Conservation (phyloP, 257 asterid genomes). For the Scutellaria baicalensis region DNA sequence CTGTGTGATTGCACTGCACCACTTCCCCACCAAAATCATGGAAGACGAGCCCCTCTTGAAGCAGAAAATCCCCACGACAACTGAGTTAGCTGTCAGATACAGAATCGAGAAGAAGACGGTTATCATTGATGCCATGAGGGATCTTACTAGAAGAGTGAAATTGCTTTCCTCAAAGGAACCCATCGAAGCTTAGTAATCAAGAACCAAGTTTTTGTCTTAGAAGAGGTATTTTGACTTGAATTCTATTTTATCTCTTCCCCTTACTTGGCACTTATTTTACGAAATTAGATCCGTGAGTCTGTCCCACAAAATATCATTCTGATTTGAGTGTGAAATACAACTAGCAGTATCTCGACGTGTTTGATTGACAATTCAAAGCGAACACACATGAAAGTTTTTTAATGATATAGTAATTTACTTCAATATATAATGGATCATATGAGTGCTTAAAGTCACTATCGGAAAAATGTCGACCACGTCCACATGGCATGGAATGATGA, state of each 20-base stretch:
- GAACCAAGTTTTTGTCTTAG: not conserved
- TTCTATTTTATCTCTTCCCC: not conserved
- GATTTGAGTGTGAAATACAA: too few species aligned
- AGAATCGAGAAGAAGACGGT: constrained; percentile 72
- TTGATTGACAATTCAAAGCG: not conserved
- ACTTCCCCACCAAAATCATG: constrained; percentile 84
- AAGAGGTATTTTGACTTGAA: not conserved
- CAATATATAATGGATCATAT: not conserved
- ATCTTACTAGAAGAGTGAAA: constrained; percentile 51
- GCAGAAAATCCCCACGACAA: constrained; percentile 36
- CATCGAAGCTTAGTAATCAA: constrained; percentile 14
- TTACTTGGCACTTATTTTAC: too few species aligned
- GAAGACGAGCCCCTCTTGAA: constrained; percentile 69
- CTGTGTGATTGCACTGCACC: constrained; percentile 68
- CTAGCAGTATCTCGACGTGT: not conserved
- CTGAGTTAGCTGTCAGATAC: constrained; percentile 59
- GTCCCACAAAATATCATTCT: too few species aligned
- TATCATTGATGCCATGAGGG: constrained; percentile 64
- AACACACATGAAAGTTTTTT: not conserved
- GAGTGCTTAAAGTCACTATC: not conserved
- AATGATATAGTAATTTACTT: too few species aligned
- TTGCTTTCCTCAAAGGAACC: constrained; percentile 36
- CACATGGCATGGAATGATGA: not conserved
- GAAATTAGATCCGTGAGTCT: too few species aligned
- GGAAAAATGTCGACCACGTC: not conserved